Conservation (phyloP, 2,329 filamentous ascomycete species). For the Sporothrix protearum region DNA sequence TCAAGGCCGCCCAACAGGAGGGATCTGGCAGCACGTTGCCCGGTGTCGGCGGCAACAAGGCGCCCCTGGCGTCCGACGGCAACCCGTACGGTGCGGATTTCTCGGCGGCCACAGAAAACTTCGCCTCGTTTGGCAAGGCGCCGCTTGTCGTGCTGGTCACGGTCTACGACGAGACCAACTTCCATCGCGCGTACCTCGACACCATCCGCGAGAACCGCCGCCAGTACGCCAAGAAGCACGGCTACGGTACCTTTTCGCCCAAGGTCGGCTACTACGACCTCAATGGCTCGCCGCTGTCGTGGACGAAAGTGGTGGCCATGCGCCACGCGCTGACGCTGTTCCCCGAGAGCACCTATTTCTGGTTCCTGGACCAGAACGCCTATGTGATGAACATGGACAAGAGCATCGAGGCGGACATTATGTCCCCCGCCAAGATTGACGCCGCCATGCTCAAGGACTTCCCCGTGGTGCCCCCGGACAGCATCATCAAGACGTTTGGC, state of each 20-base stretch:
- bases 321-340: conserved; percentile 82
- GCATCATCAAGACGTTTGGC: conserved; percentile 90
- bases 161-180: conserved; percentile 65
- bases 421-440: conserved; percentile 65
- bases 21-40: conserved; percentile 20
- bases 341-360: conserved; percentile 75
- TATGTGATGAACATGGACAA: conserved; percentile 81
- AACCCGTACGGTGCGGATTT: conserved; percentile 19
- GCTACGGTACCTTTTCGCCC: conserved; percentile 82
- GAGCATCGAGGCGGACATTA: conserved; percentile 66
- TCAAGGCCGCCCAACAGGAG: conserved; percentile 18
- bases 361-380: conserved; percentile 79
- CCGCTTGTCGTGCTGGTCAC: conserved; percentile 75
- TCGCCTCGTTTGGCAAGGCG: conserved; percentile 52
- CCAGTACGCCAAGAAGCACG: conserved; percentile 81
- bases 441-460: conserved; percentile 78
- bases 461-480: conserved; percentile 88
- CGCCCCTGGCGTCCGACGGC: neutral
- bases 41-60: neutral
- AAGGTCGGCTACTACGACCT: conserved; percentile 73
- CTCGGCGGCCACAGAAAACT: conserved; percentile 26
- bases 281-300: conserved; percentile 56
- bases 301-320: conserved; percentile 78
- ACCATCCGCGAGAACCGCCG: conserved; percentile 77
- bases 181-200: conserved; percentile 64